These are phyloP conservation scores for Cyberlindnera veronae DNA, from an alignment of 805 yeast genomes.

Conservation along the genomic window DNA sequence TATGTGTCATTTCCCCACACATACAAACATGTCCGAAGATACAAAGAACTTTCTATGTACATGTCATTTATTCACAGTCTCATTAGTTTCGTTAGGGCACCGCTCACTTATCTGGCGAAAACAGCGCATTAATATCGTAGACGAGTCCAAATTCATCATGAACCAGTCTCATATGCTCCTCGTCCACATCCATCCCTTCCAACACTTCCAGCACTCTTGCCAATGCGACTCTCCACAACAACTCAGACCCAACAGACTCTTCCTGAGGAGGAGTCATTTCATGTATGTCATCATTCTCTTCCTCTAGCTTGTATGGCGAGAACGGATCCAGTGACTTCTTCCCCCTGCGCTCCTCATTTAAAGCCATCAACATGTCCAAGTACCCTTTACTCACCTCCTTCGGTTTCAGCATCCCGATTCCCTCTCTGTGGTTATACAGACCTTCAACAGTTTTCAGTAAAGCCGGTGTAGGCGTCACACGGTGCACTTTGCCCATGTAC, in stretches of 20 bases:
- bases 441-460: slow-evolving; percentile 5
- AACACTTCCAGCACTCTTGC: slow-evolving; percentile 10
- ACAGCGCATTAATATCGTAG: slow-evolving; percentile 6
- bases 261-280: not conserved
- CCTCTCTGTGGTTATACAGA: not conserved
- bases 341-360: not conserved
- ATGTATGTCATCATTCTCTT: slow-evolving; percentile 1
- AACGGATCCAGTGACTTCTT: slow-evolving; percentile 15
- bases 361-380: not conserved
- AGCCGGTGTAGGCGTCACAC: slow-evolving; percentile 9
- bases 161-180: slow-evolving; percentile 2
- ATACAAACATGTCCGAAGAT: not conserved
- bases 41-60: not conserved
- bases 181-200: slow-evolving; percentile 8
- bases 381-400: not conserved
- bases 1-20: too few relatives aligned
- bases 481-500: slow-evolving; percentile 22
- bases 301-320: slow-evolving; percentile 3
- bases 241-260: slow-evolving; percentile 1
- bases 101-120: slow-evolving; percentile 1
- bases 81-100: not conserved
- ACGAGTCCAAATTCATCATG: slow-evolving; percentile 12
- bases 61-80: not conserved
- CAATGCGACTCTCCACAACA: slow-evolving; percentile 14
- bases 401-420: not conserved